Evolutionary conservation across 2,329 filamentous ascomycete species (phyloP).

Genomic region (Byssothecium circinans): DNA sequence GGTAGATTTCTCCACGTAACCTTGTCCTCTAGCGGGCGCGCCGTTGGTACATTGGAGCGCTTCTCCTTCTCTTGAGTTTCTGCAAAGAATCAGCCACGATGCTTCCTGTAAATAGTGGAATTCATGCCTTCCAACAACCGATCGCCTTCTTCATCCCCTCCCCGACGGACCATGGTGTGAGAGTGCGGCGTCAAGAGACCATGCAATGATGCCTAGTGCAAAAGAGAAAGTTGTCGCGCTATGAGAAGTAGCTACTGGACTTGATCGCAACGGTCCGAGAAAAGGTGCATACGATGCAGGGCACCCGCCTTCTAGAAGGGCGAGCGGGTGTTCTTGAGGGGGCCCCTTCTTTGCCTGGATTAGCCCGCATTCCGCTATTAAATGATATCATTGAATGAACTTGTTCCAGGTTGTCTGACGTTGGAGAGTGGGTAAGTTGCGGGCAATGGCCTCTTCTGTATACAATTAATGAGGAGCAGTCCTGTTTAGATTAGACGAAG

Average conservation of each 20-base stretch:
- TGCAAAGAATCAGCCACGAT: background rate
- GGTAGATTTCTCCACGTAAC: slow-evolving; percentile 73
- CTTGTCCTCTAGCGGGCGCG: slow-evolving; percentile 16
- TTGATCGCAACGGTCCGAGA: background rate
- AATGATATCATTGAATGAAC: slow-evolving; percentile 12
- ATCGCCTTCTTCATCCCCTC: slow-evolving; percentile 13
- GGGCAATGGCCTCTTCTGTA: slow-evolving; percentile 6
- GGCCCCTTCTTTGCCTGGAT: slow-evolving; percentile 4
- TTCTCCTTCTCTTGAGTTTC: slow-evolving; percentile 8
- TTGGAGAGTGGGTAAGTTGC: slow-evolving; percentile 5
- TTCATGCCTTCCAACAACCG: slow-evolving; percentile 19
- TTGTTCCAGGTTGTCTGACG: slow-evolving; percentile 2
- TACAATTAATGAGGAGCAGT: slow-evolving; percentile 16
- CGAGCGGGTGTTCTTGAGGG: slow-evolving; percentile 14
- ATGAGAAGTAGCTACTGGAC: background rate
- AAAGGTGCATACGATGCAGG: background rate
- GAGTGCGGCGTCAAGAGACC: too few relatives aligned
- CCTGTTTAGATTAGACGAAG: slow-evolving; percentile 15
- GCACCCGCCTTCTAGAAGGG: slow-evolving; percentile 1
- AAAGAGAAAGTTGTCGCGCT: background rate
- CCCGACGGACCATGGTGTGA: slow-evolving; percentile 9
- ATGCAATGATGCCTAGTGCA: background rate
- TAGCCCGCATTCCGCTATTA: slow-evolving; percentile 2
- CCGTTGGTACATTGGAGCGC: background rate
- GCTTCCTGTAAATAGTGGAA: background rate